These are phyloP conservation scores for Caloboletus firmus DNA, from an alignment of 1,284 basidiomycete species.

Conservation along the genomic window DNA sequence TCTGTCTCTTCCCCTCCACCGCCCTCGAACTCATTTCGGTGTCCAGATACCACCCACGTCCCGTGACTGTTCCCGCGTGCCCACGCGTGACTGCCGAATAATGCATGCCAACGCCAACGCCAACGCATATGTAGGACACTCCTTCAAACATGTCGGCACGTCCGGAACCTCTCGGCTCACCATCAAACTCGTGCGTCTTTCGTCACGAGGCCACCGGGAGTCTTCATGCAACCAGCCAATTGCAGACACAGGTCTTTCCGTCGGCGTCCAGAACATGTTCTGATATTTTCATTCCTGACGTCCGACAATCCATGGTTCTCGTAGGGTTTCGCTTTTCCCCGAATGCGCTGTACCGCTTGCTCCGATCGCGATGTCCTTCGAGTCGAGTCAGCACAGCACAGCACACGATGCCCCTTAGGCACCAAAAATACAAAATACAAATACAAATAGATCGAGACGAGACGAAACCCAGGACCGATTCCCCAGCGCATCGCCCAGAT, in stretches of 20 bases:
- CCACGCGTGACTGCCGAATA: background rate
- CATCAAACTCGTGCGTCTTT: background rate
- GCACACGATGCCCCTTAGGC: background rate
- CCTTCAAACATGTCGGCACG: conserved; percentile 11
- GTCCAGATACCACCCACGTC: background rate
- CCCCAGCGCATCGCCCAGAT: background rate
- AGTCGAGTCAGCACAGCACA: conserved; percentile 5
- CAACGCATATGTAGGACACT: no score
- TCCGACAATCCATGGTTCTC: background rate
- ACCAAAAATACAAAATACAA: background rate
- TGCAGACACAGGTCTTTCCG: background rate
- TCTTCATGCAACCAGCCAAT: background rate
- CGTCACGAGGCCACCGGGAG: background rate
- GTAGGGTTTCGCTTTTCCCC: conserved; percentile 7
- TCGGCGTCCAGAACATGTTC: background rate
- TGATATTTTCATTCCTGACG: background rate
- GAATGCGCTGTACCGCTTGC: background rate
- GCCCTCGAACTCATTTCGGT: conserved; percentile 1
- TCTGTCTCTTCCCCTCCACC: background rate
- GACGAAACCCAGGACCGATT: background rate
- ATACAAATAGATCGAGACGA: conserved; percentile 10
- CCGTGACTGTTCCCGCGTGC: background rate
- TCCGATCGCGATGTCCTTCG: background rate
- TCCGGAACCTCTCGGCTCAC: conserved; percentile 1
- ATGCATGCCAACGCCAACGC: conserved; percentile 10